Conservation (phyloP, 306 rosid species). For the Cyclanthera cordifolia region DNA sequence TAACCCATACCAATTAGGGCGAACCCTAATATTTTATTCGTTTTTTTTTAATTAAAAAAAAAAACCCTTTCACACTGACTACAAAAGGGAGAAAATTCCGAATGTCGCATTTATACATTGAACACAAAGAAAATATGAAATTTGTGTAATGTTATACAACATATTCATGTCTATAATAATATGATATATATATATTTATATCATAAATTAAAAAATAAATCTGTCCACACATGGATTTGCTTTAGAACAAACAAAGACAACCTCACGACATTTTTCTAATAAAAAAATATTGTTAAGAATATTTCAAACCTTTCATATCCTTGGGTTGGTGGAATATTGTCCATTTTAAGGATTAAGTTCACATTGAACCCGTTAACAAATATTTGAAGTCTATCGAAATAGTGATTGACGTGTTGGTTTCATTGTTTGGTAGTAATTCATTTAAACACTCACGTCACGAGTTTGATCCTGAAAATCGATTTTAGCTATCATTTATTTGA, state of each 20-base stretch:
- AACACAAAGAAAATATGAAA: background rate
- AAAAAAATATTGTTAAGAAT: background rate
- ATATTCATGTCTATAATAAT: background rate
- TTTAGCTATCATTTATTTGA: no score
- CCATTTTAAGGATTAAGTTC: background rate
- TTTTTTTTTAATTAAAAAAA: background rate
- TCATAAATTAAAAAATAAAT: background rate
- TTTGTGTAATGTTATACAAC: no score
- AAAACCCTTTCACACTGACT: background rate
- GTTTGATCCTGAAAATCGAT: no score
- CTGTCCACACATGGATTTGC: background rate
- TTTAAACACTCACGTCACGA: no score
- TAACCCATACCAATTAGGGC: background rate
- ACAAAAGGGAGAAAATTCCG: background rate
- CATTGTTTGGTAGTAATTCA: no score
- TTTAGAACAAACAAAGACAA: background rate
- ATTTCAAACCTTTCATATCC: background rate
- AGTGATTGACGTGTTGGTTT: no score
- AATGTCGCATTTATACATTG: background rate
- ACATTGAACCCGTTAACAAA: no score
- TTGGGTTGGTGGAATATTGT: background rate
- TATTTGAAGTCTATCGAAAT: no score
- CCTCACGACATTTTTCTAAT: background rate
- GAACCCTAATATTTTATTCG: background rate
- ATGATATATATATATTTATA: background rate